phyloP scores from a whole-genome alignment of 352 stramenopile species.

The Pythium biforme region DNA sequence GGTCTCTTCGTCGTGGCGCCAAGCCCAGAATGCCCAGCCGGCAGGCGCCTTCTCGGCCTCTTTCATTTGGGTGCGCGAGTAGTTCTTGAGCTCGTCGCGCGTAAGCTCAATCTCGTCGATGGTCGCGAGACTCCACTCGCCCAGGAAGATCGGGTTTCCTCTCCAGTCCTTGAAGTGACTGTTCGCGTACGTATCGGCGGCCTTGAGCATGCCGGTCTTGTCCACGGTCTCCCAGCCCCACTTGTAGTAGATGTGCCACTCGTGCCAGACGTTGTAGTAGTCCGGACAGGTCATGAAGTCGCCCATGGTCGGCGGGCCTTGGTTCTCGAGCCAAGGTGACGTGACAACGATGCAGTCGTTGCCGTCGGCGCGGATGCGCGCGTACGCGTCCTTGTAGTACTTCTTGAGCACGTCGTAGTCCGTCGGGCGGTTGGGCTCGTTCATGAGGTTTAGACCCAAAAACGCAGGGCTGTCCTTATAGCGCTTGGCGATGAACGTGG shows the following conservation, averaged over 20 bases:
- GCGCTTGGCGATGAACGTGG: constrained; percentile 40
- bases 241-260: constrained; percentile 60
- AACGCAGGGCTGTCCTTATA: constrained; percentile 46
- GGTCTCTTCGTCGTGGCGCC: constrained; percentile 24
- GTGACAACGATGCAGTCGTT: constrained; percentile 56
- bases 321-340: constrained; percentile 44
- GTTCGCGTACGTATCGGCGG: constrained; percentile 6
- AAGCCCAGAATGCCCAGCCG: constrained; percentile 30
- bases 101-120: constrained; percentile 21
- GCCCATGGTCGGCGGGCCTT: constrained; percentile 32
- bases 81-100: constrained; percentile 20
- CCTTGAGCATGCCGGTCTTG: constrained; percentile 11
- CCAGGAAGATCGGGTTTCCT: constrained; percentile 48
- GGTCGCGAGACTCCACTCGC: constrained; percentile 51
- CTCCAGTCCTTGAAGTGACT: constrained; percentile 27
- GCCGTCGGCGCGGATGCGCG: constrained; percentile 44
- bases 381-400: constrained; percentile 60
- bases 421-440: constrained; percentile 52
- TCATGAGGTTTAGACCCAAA: constrained; percentile 75
- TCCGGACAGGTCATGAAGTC: constrained; percentile 33
- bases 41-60: constrained; percentile 20
- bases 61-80: constrained; percentile 31
- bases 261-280: constrained; percentile 57
- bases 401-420: constrained; percentile 39
- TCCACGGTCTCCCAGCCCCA: constrained; percentile 33